Evolutionary conservation across 2,329 filamentous ascomycete genomes (phyloP).

Genomic region (Aaosphaeria pasadenensis): DNA sequence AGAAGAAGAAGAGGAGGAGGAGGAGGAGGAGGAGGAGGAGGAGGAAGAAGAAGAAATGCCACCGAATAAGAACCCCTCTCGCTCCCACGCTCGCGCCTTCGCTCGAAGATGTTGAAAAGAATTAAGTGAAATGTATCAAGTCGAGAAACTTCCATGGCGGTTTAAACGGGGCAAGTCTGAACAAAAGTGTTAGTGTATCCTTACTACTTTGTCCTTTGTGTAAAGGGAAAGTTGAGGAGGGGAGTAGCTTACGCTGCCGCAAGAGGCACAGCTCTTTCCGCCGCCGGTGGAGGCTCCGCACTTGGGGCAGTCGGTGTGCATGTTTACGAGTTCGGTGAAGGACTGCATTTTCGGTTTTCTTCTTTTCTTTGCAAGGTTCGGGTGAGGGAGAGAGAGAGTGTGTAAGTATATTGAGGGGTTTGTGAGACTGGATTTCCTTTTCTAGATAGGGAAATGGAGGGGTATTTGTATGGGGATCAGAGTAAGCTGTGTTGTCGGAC

Average conservation of each 20-base stretch:
- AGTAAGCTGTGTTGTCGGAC: too few relatives aligned
- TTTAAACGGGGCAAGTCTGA: conserved; percentile 3
- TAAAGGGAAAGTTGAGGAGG: neutral
- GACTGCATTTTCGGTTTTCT: conserved; percentile 22
- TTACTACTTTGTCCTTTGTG: neutral
- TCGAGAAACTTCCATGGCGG: neutral
- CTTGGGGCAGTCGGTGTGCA: conserved; percentile 37
- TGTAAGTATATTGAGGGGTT: too few relatives aligned
- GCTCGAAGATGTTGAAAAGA: too few relatives aligned
- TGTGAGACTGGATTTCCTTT: too few relatives aligned
- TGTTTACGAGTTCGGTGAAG: conserved; percentile 25
- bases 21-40: too few relatives aligned
- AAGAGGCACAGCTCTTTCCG: conserved; percentile 37
- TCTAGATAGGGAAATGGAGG: neutral
- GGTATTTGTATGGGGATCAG: conserved; percentile 3
- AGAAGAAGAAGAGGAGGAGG: too few relatives aligned
- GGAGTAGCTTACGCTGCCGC: conserved; percentile 32
- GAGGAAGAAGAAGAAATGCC: too few relatives aligned
- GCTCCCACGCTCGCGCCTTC: too few relatives aligned
- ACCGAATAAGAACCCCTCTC: too few relatives aligned
- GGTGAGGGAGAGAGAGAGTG: too few relatives aligned
- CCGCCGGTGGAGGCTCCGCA: conserved; percentile 32
- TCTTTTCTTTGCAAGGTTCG: too few relatives aligned
- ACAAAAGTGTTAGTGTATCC: neutral
- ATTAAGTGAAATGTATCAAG: too few relatives aligned